phyloP scores from a whole-genome alignment of 768 basidiomycete genomes.

The Lentinula aciculospora region DNA sequence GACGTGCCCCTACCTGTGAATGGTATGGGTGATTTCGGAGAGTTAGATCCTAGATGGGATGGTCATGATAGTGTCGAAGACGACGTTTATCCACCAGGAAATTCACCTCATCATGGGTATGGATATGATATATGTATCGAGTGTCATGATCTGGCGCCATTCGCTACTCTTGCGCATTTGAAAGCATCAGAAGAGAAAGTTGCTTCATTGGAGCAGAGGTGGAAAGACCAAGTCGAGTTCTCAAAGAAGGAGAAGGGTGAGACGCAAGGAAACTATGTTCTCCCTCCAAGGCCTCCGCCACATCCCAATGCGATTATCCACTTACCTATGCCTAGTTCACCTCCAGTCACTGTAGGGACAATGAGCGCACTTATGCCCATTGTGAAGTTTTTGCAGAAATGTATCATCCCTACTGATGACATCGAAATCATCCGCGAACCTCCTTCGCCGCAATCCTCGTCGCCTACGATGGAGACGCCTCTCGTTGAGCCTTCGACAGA shows the following conservation, averaged over 20 bases:
- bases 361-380: slow-evolving; percentile 57
- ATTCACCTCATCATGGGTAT: slow-evolving; percentile 29
- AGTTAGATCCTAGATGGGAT: background rate
- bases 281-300: slow-evolving; percentile 63
- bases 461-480: background rate
- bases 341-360: slow-evolving; percentile 45
- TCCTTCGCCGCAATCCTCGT: background rate
- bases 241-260: slow-evolving; percentile 15
- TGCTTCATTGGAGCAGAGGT: slow-evolving; percentile 56
- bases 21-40: slow-evolving; percentile 3
- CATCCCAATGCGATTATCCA: slow-evolving; percentile 70
- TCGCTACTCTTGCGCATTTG: slow-evolving; percentile 62
- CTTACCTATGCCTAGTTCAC: slow-evolving; percentile 70
- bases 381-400: slow-evolving; percentile 61
- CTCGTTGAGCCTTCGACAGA: background rate
- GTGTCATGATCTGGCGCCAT: slow-evolving; percentile 76
- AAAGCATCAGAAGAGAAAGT: slow-evolving; percentile 76
- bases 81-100: slow-evolving; percentile 1
- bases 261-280: slow-evolving; percentile 14
- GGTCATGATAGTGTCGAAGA: background rate
- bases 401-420: slow-evolving; percentile 28
- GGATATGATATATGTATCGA: slow-evolving; percentile 88
- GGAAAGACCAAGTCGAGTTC: slow-evolving; percentile 34
- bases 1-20: slow-evolving; percentile 57
- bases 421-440: background rate